These are phyloP conservation scores for Pseudogymnoascus sp. DNA, from an alignment of 2,329 filamentous ascomycete species.

Conservation along the genomic window DNA sequence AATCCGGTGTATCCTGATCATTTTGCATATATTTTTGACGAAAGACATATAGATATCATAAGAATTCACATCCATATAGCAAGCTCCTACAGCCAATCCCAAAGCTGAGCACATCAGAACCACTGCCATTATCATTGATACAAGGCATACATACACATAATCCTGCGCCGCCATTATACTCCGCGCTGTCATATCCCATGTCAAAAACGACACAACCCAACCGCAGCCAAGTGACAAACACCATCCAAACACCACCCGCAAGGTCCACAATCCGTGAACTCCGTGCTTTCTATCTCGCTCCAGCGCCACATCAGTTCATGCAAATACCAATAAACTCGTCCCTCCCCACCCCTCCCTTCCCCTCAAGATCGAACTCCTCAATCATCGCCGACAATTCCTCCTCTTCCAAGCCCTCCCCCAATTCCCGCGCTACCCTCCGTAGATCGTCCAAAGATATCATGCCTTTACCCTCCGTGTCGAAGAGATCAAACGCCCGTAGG, in stretches of 20 bases:
- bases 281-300: not conserved
- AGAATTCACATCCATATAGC: not conserved
- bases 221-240: not conserved
- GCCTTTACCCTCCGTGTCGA: conserved; percentile 88
- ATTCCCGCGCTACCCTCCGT: conserved; percentile 75
- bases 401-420: conserved; percentile 88
- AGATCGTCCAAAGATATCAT: conserved; percentile 85
- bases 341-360: conserved; percentile 69
- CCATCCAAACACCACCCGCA: not conserved
- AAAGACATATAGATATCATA: not conserved
- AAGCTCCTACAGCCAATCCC: not conserved
- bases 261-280: not conserved
- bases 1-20: not conserved
- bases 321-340: conserved; percentile 52
- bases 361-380: conserved; percentile 93
- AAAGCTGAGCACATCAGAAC: not conserved
- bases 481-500: conserved; percentile 81
- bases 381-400: conserved; percentile 94
- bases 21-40: conserved; percentile 5
- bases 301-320: conserved; percentile 25
- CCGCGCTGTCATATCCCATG: not conserved
- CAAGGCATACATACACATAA: conserved; percentile 1
- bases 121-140: not conserved
- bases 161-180: not conserved
- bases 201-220: not conserved